phyloP scores from a whole-genome alignment of 2,329 filamentous ascomycete species.

The Ophiocordyceps australis region DNA sequence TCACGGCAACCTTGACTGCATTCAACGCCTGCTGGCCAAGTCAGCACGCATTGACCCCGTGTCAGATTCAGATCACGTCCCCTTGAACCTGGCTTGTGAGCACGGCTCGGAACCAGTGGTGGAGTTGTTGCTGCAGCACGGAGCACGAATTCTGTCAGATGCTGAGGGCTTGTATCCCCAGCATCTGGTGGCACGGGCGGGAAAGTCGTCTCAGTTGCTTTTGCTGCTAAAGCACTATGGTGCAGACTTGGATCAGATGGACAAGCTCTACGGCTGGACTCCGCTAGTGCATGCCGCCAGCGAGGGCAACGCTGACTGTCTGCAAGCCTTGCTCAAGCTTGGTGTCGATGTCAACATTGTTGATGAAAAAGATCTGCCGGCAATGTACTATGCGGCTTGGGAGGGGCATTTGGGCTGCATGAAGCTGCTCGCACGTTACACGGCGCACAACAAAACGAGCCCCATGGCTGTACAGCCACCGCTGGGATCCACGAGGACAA shows the following conservation, averaged over 20 bases:
- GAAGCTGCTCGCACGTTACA: slow-evolving; percentile 56
- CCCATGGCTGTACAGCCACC: slow-evolving; percentile 23
- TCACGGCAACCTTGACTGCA: slow-evolving; percentile 65
- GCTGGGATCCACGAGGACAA: slow-evolving; percentile 25
- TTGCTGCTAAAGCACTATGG: slow-evolving; percentile 69
- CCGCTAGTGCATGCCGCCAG: slow-evolving; percentile 91
- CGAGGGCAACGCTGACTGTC: slow-evolving; percentile 80
- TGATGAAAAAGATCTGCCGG: slow-evolving; percentile 84
- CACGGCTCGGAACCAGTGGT: slow-evolving; percentile 77
- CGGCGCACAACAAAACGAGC: slow-evolving; percentile 22
- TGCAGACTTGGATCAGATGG: slow-evolving; percentile 76
- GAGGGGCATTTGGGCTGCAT: slow-evolving; percentile 93
- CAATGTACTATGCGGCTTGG: slow-evolving; percentile 98
- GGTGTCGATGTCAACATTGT: slow-evolving; percentile 62
- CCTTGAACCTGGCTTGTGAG: slow-evolving; percentile 86
- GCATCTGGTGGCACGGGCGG: slow-evolving; percentile 82
- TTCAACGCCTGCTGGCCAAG: slow-evolving; percentile 56
- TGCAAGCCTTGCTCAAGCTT: slow-evolving; percentile 63
- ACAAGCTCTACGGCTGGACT: slow-evolving; percentile 96
- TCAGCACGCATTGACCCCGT: slow-evolving; percentile 74
- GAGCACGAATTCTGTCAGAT: slow-evolving; percentile 73
- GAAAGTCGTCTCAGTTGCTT: slow-evolving; percentile 62
- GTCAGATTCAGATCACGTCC: slow-evolving; percentile 80
- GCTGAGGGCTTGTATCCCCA: slow-evolving; percentile 95
- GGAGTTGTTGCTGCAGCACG: slow-evolving; percentile 63